Conservation (phyloP, 2,329 filamentous ascomycete species). For the Thelonectria olida region DNA sequence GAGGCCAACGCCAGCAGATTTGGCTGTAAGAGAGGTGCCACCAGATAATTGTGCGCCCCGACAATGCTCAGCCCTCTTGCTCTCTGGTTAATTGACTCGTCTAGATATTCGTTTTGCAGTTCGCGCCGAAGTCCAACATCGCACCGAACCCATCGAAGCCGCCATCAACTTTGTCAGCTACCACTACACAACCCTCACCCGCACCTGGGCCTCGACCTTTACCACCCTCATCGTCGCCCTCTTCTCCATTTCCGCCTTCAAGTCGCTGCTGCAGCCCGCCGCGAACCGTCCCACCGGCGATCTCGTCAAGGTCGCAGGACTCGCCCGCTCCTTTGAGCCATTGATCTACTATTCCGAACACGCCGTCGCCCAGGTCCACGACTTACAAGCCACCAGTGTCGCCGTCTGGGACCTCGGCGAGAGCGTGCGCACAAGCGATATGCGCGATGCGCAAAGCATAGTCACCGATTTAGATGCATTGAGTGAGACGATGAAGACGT, state of each 20-base stretch:
- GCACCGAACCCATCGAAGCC: conserved; percentile 84
- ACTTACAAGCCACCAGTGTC: conserved; percentile 89
- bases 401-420: conserved; percentile 96
- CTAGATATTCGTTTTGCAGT: conserved; percentile 89
- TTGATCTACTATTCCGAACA: conserved; percentile 95
- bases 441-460: conserved; percentile 89
- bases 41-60: conserved; percentile 61
- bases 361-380: conserved; percentile 84
- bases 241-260: conserved; percentile 71
- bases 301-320: conserved; percentile 87
- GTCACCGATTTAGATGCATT: conserved; percentile 86
- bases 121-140: conserved; percentile 87
- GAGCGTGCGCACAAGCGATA: conserved; percentile 87
- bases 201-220: conserved; percentile 74
- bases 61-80: neutral
- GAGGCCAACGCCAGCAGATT: conserved; percentile 15
- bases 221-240: conserved; percentile 69
- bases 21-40: conserved; percentile 36
- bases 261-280: conserved; percentile 76
- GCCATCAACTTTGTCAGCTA: conserved; percentile 70
- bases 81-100: neutral
- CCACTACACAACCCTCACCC: conserved; percentile 68
- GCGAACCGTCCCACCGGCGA: conserved; percentile 60
- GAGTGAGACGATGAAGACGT: conserved; percentile 83
- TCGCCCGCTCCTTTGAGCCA: conserved; percentile 92